Evolutionary conservation across 352 stramenopile species (phyloP).

Genomic region (Phytophthora fragariaefolia): DNA sequence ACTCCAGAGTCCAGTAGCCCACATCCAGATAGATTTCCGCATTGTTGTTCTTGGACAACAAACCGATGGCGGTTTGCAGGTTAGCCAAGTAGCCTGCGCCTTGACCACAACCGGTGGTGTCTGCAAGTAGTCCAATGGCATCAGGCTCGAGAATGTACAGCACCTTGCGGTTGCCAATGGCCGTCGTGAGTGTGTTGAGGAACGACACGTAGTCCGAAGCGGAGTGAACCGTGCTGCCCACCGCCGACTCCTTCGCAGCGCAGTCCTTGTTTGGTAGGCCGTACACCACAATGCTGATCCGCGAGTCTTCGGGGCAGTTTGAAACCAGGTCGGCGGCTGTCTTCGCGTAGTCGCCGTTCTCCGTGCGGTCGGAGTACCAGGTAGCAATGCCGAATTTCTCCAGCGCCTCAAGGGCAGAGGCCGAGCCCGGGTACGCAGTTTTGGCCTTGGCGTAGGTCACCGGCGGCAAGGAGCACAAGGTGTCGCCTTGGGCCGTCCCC

Average conservation of each 20-base stretch:
- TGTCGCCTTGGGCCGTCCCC: slow-evolving; percentile 37
- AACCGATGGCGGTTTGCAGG: slow-evolving; percentile 50
- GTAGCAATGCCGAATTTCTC: slow-evolving; percentile 65
- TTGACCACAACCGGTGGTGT: slow-evolving; percentile 40
- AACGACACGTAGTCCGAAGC: slow-evolving; percentile 55
- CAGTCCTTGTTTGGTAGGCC: slow-evolving; percentile 83
- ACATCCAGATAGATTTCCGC: slow-evolving; percentile 79
- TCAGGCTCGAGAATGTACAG: slow-evolving; percentile 78
- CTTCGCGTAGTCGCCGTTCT: slow-evolving; percentile 46
- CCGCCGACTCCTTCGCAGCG: slow-evolving; percentile 53
- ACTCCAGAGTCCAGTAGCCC: slow-evolving; percentile 65
- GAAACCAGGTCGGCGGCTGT: slow-evolving; percentile 42
- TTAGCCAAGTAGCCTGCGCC: slow-evolving; percentile 59
- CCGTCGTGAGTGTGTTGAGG: slow-evolving; percentile 48
- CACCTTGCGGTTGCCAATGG: slow-evolving; percentile 62
- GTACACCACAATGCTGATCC: slow-evolving; percentile 72
- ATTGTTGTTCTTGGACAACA: slow-evolving; percentile 68
- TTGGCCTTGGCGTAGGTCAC: slow-evolving; percentile 56
- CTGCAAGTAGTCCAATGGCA: slow-evolving; percentile 60
- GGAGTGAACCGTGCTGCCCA: slow-evolving; percentile 45
- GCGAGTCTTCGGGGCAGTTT: slow-evolving; percentile 44
- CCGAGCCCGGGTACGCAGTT: slow-evolving; percentile 45
- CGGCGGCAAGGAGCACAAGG: slow-evolving; percentile 58
- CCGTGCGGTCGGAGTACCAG: slow-evolving; percentile 68
- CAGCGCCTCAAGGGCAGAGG: slow-evolving; percentile 55